Evolutionary conservation across 2,329 filamentous ascomycete species (phyloP), one percentile per base, ranked within the genome.

Genomic region (Coniochaeta sp.): DNA sequence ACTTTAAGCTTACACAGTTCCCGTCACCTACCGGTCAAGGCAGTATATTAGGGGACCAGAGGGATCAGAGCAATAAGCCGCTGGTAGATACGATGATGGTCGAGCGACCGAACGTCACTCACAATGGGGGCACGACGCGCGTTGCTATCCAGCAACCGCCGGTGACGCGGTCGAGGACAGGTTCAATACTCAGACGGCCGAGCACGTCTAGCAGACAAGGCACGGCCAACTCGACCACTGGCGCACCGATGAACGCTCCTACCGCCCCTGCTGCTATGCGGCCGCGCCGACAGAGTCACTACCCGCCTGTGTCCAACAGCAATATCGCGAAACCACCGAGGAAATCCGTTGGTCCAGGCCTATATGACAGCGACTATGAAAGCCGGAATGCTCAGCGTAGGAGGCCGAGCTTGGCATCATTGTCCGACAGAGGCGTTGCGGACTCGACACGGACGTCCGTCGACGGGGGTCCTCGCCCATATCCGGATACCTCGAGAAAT

Each of bases 311-410:
- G 48, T 86, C 83, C 48, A 82, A 76, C 59, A 68, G 66, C 58
- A 76, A 72, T 54, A 73, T 68, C 46, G 72, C 75, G 22, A 89
- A 89, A 61, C 78, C 82, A 9, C 86, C 91, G 1, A 80, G 91
- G 54, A 96, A 95, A 69, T 95, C 91, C 7, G 81, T 92, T 53
- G 91, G 90, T 2, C 83, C 89, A 7, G 89, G 87, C 13, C 69
- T 77, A 40, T 72, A 87, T 54, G 76, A 87, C 26, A 71, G 78
- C n/a, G 81, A 83, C 35, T 75, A 71, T 61, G 74, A 71, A 57
- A 75, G 65, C 56, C 74, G 74, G 56, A 68, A 72, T 46, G 64
- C 72, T 20, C 74, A 78, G 52, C 76, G 74, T 55, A 76, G 86
- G 56, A 78, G 85, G 20, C 83, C 85, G 9, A 90, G 86, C 64